phyloP scores from a whole-genome alignment of 164 flowering plant genomes.

The Echeveria elegans region DNA sequence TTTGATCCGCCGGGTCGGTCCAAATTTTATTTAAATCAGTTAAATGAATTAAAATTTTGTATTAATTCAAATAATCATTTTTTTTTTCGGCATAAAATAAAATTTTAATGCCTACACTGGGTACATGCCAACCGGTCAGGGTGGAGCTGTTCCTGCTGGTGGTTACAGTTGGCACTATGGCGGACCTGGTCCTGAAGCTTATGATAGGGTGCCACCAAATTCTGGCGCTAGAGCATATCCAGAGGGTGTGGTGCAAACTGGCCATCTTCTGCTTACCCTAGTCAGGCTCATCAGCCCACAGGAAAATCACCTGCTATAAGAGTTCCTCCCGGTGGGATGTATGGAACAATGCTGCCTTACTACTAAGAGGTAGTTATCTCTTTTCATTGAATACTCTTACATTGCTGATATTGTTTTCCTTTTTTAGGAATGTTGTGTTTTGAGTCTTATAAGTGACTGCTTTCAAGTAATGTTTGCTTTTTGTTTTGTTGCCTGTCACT shows the following conservation, averaged over 20 bases:
- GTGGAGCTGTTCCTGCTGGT: slow-evolving; percentile 25
- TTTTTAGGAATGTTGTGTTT: too few relatives aligned
- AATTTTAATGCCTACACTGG: too few relatives aligned
- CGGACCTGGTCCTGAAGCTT: slow-evolving; percentile 20
- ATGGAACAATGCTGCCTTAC: slow-evolving; percentile 54
- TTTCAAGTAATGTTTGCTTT: background rate
- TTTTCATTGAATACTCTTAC: background rate
- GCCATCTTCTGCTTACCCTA: slow-evolving; percentile 36
- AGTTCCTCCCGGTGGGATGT: slow-evolving; percentile 68
- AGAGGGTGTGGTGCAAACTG: slow-evolving; percentile 56
- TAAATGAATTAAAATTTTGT: too few relatives aligned
- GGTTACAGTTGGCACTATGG: slow-evolving; percentile 14
- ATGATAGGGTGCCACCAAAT: slow-evolving; percentile 49
- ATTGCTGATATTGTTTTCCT: background rate
- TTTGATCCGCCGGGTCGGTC: too few relatives aligned
- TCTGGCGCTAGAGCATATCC: slow-evolving; percentile 58
- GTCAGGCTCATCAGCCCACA: slow-evolving; percentile 53
- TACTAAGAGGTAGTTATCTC: slow-evolving; percentile 47
- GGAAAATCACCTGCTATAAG: slow-evolving; percentile 62
- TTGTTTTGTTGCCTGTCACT: background rate
- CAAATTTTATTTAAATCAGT: too few relatives aligned
- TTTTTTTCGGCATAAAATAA: too few relatives aligned
- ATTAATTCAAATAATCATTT: too few relatives aligned
- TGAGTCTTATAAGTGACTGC: background rate
- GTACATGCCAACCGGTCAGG: slow-evolving; percentile 22